Percentiles rank a stretch among this genome's conserved stretches.
These are phyloP conservation scores for Tulasnella sp. DNA, from an alignment of 768 basidiomycete genomes.

Conservation along the genomic window DNA sequence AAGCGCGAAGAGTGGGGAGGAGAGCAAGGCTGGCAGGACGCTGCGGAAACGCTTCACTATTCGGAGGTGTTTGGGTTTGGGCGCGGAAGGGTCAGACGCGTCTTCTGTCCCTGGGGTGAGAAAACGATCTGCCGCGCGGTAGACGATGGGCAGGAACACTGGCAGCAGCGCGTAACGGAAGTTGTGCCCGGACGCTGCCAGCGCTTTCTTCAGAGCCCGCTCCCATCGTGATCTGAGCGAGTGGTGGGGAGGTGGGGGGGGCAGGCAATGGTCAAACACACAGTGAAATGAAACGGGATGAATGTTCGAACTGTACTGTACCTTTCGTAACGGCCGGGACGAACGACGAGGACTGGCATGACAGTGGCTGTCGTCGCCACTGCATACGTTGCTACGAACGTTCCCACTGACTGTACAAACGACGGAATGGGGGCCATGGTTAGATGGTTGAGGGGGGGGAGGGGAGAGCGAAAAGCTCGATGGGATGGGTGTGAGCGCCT, in stretches of 20 bases:
- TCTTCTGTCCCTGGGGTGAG: not conserved
- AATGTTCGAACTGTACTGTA: not conserved
- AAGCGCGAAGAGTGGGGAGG: constrained; percentile 22
- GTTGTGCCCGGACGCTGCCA: constrained; percentile 6
- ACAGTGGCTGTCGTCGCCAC: not conserved
- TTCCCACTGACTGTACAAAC: not conserved
- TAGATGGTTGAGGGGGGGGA: not conserved
- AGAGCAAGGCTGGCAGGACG: constrained; percentile 17
- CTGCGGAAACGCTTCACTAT: not conserved
- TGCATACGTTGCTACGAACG: not conserved
- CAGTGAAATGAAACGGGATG: not conserved
- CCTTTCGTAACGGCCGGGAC: not conserved
- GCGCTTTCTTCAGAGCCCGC: not conserved
- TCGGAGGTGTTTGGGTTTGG: not conserved
- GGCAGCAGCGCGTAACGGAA: constrained; percentile 24
- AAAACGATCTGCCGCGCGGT: constrained; percentile 2
- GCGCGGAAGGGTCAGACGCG: not conserved
- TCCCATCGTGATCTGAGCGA: not conserved
- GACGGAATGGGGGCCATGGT: not conserved
- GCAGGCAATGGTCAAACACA: not conserved
- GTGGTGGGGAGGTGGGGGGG: not conserved
- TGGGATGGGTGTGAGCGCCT: not conserved
- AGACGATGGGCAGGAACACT: constrained; percentile 25
- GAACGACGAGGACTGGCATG: not conserved
- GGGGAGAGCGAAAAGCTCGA: not conserved